Percentiles rank a stretch among this genome's conserved stretches.
Evolutionary conservation across 805 yeast genomes (phyloP).

Genomic region (Priceomyces fermenticarens): DNA sequence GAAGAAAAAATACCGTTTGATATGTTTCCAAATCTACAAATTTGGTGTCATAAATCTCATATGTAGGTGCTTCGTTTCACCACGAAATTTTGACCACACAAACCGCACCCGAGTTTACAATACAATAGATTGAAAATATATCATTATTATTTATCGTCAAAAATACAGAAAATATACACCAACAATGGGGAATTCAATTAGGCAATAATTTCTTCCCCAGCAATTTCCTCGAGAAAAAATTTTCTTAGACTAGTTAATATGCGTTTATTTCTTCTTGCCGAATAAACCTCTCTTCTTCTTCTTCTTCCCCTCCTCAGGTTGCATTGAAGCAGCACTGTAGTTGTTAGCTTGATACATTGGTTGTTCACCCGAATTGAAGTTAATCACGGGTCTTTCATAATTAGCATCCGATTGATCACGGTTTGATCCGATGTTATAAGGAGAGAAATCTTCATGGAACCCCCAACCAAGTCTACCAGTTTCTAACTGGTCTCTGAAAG

Average conservation of each 20-base stretch:
- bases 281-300: slow-evolving; percentile 70
- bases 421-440: slow-evolving; percentile 38
- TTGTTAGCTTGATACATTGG: slow-evolving; percentile 54
- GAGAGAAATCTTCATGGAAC: slow-evolving; percentile 76
- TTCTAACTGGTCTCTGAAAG: slow-evolving; percentile 79
- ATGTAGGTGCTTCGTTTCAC: too few species aligned
- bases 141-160: too few species aligned
- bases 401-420: slow-evolving; percentile 28
- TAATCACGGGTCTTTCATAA: slow-evolving; percentile 40
- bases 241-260: too few species aligned
- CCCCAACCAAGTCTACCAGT: slow-evolving; percentile 79
- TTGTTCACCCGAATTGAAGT: slow-evolving; percentile 36
- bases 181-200: not conserved
- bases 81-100: too few species aligned
- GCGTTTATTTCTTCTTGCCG: slow-evolving; percentile 50
- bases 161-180: not conserved
- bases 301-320: slow-evolving; percentile 35
- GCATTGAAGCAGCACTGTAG: slow-evolving; percentile 49
- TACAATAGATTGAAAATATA: too few species aligned
- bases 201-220: not conserved
- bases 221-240: not conserved
- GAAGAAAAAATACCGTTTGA: too few species aligned
- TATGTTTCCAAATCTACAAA: too few species aligned
- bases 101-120: too few species aligned
- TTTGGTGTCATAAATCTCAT: too few species aligned